phyloP scores from a whole-genome alignment of 257 asterid species.

The Mitragyna speciosa region DNA sequence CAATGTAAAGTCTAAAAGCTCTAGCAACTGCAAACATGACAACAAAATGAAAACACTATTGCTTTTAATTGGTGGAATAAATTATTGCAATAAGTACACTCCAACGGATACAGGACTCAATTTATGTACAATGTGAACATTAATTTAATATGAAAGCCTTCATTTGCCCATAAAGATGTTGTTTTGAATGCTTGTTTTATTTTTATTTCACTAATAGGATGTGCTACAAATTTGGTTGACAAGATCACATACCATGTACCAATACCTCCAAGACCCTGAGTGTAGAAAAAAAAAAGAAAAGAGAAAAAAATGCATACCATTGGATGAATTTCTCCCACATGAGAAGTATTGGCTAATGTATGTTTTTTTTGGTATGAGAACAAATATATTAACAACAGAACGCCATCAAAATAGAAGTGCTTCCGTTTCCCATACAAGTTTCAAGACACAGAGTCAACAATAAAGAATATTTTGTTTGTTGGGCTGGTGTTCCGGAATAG shows the following conservation, averaged over 20 bases:
- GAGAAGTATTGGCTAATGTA: constrained; percentile 2
- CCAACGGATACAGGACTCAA: not conserved
- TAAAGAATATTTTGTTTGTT: too few species aligned
- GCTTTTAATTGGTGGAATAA: not conserved
- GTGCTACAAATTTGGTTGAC: not conserved
- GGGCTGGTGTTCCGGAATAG: too few species aligned
- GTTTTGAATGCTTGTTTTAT: not conserved
- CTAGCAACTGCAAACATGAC: too few species aligned
- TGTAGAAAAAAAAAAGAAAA: too few species aligned
- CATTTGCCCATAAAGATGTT: not conserved
- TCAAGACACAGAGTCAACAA: too few species aligned
- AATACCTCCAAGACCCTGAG: not conserved
- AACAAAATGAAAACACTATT: too few species aligned
- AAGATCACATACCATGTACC: not conserved
- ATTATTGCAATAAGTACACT: not conserved
- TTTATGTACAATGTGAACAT: not conserved
- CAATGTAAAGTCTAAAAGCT: not conserved
- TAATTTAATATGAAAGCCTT: not conserved
- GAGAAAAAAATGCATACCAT: not conserved
- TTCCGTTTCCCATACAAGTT: too few species aligned
- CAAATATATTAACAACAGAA: too few species aligned
- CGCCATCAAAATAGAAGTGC: too few species aligned
- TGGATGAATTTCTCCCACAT: not conserved
- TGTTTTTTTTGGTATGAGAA: too few species aligned
- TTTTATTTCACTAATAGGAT: not conserved